Conservation (phyloP, 208 protist genomes). For the Zelonia costaricensis region DNA sequence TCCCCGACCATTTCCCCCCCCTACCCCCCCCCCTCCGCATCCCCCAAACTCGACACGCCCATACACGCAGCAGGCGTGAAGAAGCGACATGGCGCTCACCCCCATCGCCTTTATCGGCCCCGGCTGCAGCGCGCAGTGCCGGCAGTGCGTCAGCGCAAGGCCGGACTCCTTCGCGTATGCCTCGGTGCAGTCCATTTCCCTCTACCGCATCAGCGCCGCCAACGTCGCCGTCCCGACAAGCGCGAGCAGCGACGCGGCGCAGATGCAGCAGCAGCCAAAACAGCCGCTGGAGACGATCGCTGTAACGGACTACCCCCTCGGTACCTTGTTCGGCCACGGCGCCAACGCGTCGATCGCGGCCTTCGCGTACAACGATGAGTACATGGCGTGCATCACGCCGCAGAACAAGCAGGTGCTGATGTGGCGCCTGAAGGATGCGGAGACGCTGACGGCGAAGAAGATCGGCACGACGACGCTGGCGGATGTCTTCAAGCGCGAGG, state of each 20-base stretch:
- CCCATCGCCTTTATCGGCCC: conserved; percentile 62
- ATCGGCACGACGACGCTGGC: conserved; percentile 29
- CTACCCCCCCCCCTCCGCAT: neutral
- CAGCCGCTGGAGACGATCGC: conserved; percentile 18
- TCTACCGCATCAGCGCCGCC: conserved; percentile 44
- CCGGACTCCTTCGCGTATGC: conserved; percentile 65
- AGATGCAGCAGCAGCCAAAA: conserved; percentile 21
- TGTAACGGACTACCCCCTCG: conserved; percentile 51
- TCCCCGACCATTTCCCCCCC: neutral
- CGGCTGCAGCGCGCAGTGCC: conserved; percentile 67
- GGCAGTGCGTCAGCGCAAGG: conserved; percentile 50
- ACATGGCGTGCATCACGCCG: conserved; percentile 60
- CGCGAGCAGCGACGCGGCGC: conserved; percentile 14
- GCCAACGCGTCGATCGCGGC: conserved; percentile 45
- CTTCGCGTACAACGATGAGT: conserved; percentile 87
- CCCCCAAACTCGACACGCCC: neutral
- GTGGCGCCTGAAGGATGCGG: conserved; percentile 56
- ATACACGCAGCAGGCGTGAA: neutral
- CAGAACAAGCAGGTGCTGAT: conserved; percentile 45
- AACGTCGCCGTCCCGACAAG: conserved; percentile 25
- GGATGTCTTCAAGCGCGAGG: conserved; percentile 58
- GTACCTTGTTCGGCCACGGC: conserved; percentile 54
- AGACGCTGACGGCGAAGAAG: conserved; percentile 53
- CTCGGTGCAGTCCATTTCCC: conserved; percentile 51
- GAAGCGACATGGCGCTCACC: conserved; percentile 58